These are phyloP conservation scores for Epichloe gansuensis DNA, from an alignment of 2,329 filamentous ascomycete species.

Conservation along the genomic window DNA sequence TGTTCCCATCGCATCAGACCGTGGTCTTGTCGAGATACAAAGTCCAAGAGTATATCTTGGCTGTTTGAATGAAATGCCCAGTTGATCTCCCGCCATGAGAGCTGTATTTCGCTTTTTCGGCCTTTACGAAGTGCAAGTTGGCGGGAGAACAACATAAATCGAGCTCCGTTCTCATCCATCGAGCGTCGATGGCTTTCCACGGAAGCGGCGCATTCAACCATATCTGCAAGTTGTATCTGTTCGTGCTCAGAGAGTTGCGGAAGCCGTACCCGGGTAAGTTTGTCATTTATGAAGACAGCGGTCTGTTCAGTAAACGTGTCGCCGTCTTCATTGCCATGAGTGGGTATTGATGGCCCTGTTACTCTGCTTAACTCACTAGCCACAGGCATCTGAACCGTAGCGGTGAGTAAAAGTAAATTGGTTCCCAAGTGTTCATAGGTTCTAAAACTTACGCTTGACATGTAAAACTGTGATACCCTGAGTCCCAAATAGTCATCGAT, in stretches of 20 bases:
- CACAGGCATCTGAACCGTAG: background rate
- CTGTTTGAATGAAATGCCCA: conserved; percentile 78
- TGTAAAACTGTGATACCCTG: conserved; percentile 3
- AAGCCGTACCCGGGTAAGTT: conserved; percentile 60
- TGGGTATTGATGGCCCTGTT: conserved; percentile 25
- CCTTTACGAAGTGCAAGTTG: conserved; percentile 62
- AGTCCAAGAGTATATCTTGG: conserved; percentile 80
- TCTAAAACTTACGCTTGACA: conserved; percentile 1
- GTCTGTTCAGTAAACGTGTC: conserved; percentile 57
- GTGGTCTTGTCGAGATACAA: conserved; percentile 68
- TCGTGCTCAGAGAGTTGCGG: conserved; percentile 73
- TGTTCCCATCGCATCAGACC: conserved; percentile 73
- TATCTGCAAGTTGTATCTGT: conserved; percentile 74
- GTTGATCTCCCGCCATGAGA: conserved; percentile 68
- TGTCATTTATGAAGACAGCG: conserved; percentile 59
- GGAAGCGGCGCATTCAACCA: conserved; percentile 69
- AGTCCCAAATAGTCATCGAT: conserved; percentile 68
- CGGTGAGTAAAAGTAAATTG: conserved; percentile 1
- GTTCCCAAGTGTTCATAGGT: too few species aligned
- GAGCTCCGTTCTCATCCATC: conserved; percentile 78
- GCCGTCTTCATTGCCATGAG: conserved; percentile 32
- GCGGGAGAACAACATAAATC: conserved; percentile 78
- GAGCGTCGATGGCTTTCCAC: conserved; percentile 80
- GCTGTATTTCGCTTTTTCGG: conserved; percentile 48
- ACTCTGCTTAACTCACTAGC: conserved; percentile 15